Evolutionary conservation across 1,284 basidiomycete species (phyloP).

Genomic region (Exobasidium rhododendri): DNA sequence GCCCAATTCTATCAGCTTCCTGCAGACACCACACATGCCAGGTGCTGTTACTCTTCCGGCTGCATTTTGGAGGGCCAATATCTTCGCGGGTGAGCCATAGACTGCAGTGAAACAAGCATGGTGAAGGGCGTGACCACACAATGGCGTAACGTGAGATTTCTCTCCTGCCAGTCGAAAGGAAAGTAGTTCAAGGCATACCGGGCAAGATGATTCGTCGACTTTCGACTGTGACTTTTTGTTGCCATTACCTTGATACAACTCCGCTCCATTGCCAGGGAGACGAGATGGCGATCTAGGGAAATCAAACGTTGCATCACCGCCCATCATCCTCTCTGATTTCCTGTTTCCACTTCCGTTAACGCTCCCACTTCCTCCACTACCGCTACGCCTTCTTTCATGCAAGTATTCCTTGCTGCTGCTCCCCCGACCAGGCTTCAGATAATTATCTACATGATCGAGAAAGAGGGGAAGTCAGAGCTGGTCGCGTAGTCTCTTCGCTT

Average conservation of each 20-base stretch:
- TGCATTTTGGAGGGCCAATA: slow-evolving; percentile 28
- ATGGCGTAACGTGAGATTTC: slow-evolving; percentile 91
- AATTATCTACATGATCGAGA: background rate
- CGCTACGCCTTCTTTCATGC: too few species aligned
- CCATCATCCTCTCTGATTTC: slow-evolving; percentile 5
- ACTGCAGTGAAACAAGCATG: slow-evolving; percentile 93
- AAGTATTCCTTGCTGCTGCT: too few species aligned
- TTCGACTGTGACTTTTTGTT: background rate
- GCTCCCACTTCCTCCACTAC: background rate
- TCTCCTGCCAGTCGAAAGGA: slow-evolving; percentile 80
- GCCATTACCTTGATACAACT: background rate
- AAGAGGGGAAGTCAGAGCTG: background rate
- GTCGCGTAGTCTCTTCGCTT: slow-evolving; percentile 3
- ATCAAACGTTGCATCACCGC: background rate
- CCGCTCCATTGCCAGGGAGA: background rate
- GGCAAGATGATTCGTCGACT: slow-evolving; percentile 74
- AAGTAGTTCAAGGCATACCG: slow-evolving; percentile 84
- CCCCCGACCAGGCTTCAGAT: background rate
- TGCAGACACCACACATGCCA: slow-evolving; percentile 93
- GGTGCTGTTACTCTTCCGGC: slow-evolving; percentile 56
- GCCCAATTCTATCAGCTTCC: slow-evolving; percentile 87
- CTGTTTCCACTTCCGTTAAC: background rate
- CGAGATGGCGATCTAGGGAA: background rate
- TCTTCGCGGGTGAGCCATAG: slow-evolving; percentile 78
- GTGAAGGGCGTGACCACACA: slow-evolving; percentile 94